A percentile compares a stretch with the other conserved stretches of the same genome.
Conservation (phyloP, 2,329 filamentous ascomycete species). For the Berkeleyomyces basicola region DNA sequence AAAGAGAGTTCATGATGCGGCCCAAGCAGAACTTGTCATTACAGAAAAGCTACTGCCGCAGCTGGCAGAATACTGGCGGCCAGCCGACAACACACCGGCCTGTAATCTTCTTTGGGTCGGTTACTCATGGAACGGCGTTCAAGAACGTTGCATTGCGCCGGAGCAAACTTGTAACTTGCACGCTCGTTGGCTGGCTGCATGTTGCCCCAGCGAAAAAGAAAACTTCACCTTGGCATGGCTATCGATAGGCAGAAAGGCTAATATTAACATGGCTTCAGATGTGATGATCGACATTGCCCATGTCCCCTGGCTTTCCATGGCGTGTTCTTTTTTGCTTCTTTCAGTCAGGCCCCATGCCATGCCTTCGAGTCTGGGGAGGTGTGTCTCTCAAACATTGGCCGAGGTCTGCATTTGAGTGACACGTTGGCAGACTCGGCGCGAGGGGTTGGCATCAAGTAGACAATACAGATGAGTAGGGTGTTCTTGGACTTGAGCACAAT, state of each 20-base stretch:
- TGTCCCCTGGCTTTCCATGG: neutral
- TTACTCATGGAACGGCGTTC: neutral
- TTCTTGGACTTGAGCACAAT: too few species aligned
- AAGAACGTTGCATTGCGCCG: neutral
- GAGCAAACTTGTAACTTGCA: neutral
- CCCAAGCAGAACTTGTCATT: too few species aligned
- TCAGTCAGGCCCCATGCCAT: neutral
- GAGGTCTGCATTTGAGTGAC: too few species aligned
- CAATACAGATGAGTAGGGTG: too few species aligned
- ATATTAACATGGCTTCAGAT: neutral
- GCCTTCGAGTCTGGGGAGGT: too few species aligned
- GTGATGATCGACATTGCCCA: neutral
- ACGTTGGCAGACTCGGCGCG: too few species aligned
- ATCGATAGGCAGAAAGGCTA: neutral
- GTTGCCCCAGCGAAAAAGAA: neutral
- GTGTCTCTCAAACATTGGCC: too few species aligned
- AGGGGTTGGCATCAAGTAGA: too few species aligned
- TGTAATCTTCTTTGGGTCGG: neutral
- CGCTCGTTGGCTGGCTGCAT: neutral
- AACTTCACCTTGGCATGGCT: neutral
- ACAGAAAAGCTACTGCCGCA: neutral
- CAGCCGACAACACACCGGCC: neutral
- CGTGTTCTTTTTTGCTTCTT: conserved; percentile 1
- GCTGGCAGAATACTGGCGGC: neutral
- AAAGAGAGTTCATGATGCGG: too few species aligned